phyloP scores from a whole-genome alignment of 2,329 filamentous ascomycete genomes.

The Phoma herbarum region DNA sequence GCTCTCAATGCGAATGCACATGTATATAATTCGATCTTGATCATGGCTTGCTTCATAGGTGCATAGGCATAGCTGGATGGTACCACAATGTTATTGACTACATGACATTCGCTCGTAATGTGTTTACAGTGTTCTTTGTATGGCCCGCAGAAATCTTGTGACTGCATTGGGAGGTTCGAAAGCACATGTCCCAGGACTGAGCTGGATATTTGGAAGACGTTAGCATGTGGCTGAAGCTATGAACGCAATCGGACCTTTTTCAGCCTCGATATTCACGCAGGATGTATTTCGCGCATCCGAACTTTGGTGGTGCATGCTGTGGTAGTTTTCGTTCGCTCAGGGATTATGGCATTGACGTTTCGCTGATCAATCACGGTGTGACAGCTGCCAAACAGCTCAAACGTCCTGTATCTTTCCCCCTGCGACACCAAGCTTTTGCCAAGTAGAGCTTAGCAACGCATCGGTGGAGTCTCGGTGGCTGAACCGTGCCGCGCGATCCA shows the following conservation, averaged over 20 bases:
- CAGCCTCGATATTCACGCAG: neutral
- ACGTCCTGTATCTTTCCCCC: conserved; percentile 1
- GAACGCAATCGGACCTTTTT: conserved; percentile 16
- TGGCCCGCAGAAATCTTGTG: conserved; percentile 2
- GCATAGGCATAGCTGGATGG: conserved; percentile 5
- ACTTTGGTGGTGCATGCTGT: neutral
- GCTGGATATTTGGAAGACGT: conserved; percentile 10
- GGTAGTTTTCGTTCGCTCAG: neutral
- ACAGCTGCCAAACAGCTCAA: conserved; percentile 9
- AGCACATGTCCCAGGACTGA: neutral
- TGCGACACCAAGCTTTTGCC: conserved; percentile 32
- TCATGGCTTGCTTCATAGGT: conserved; percentile 4
- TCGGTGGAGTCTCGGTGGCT: conserved; percentile 12
- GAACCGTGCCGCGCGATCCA: conserved; percentile 3
- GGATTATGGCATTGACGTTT: neutral
- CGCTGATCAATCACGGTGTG: conserved; percentile 6
- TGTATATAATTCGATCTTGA: conserved; percentile 28
- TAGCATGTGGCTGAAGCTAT: conserved; percentile 2
- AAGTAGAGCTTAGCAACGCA: conserved; percentile 32
- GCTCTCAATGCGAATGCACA: conserved; percentile 15
- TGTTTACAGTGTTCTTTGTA: neutral
- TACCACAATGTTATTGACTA: conserved; percentile 6
- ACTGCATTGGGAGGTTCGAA: conserved; percentile 4
- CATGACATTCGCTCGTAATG: neutral
- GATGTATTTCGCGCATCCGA: too few species aligned